These are phyloP conservation scores for Colletotrichum simmondsii DNA, from an alignment of 2,329 filamentous ascomycete species.

Conservation along the genomic window DNA sequence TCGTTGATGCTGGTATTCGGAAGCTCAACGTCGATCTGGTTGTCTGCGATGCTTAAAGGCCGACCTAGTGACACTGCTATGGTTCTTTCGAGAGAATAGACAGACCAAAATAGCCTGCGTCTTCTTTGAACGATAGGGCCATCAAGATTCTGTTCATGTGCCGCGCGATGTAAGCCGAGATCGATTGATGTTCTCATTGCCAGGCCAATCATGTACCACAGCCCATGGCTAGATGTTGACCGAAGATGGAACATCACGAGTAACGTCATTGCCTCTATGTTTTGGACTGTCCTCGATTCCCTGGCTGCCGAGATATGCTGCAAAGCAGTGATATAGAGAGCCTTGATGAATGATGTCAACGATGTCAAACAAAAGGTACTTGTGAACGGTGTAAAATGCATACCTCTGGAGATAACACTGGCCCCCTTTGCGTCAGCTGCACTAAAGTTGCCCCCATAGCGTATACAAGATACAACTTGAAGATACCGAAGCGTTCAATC, in stretches of 20 bases:
- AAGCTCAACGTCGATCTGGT: conserved; percentile 60
- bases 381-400: not conserved
- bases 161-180: conserved; percentile 60
- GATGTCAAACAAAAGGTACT: not conserved
- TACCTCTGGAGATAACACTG: conserved; percentile 50
- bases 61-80: conserved; percentile 62
- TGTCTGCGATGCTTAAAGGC: conserved; percentile 60
- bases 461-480: conserved; percentile 63
- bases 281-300: conserved; percentile 59
- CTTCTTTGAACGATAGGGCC: conserved; percentile 36
- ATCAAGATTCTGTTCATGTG: conserved; percentile 46
- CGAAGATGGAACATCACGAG: conserved; percentile 62
- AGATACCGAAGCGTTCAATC: conserved; percentile 54
- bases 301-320: conserved; percentile 59
- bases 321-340: conserved; percentile 60
- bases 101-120: conserved; percentile 61
- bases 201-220: conserved; percentile 66
- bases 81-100: conserved; percentile 60
- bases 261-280: conserved; percentile 63
- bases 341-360: conserved; percentile 41
- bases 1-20: conserved; percentile 49
- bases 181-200: conserved; percentile 65
- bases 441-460: conserved; percentile 62
- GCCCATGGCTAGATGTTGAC: conserved; percentile 59
- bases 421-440: conserved; percentile 56